A percentile compares a stretch with the other conserved stretches of the same genome.
These are phyloP conservation scores for Trichoderma arundinaceum DNA, from an alignment of 2,329 filamentous ascomycete genomes.

Conservation along the genomic window DNA sequence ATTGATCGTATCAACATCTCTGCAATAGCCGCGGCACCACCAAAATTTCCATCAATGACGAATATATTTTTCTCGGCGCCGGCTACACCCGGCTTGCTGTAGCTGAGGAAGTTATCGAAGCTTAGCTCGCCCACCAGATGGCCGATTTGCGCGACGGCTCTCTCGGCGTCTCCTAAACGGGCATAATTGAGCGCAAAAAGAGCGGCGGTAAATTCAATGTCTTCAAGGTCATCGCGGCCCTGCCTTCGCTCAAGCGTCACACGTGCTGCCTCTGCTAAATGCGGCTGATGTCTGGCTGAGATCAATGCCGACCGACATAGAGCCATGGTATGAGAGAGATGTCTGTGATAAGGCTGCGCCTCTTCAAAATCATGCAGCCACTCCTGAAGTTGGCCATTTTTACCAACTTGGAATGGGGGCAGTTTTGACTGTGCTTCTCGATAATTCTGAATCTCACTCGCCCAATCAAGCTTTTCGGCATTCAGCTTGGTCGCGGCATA, in stretches of 20 bases:
- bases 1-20: conserved; percentile 30
- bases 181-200: conserved; percentile 31
- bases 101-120: conserved; percentile 30
- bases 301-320: conserved; percentile 29
- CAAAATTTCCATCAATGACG: conserved; percentile 30
- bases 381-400: conserved; percentile 30
- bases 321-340: conserved; percentile 30
- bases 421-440: conserved; percentile 14
- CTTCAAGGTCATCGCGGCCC: conserved; percentile 25
- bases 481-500: background rate
- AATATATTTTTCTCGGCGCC: conserved; percentile 28
- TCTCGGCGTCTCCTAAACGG: conserved; percentile 25
- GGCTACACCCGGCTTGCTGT: conserved; percentile 28
- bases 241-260: conserved; percentile 29
- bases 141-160: conserved; percentile 24
- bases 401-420: conserved; percentile 29
- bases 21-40: conserved; percentile 27
- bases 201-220: conserved; percentile 31
- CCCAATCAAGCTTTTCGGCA: background rate
- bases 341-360: conserved; percentile 30
- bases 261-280: conserved; percentile 20
- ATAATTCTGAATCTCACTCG: background rate
- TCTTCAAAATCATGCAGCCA: conserved; percentile 31
- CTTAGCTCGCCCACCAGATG: conserved; percentile 30
- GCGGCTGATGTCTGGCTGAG: conserved; percentile 21